Conservation (phyloP, 169 alveolate genomes). For the Cryptosporidium baileyi region DNA sequence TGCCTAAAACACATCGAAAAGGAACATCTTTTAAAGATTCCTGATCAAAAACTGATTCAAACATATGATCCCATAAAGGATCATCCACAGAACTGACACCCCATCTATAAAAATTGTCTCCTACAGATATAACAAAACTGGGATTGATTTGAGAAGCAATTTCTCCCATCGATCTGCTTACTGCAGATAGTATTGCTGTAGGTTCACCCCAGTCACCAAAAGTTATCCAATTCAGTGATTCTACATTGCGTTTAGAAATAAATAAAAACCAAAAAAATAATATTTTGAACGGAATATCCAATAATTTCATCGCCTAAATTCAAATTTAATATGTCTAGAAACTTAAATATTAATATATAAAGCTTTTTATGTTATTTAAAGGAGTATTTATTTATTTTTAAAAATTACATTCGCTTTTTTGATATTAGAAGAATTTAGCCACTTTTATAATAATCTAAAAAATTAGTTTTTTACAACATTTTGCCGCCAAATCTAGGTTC, state of each 20-base stretch:
- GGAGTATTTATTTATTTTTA: too few species aligned
- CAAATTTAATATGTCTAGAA: too few species aligned
- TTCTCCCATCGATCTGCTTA: constrained; percentile 61
- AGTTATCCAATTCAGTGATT: constrained; percentile 47
- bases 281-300: background rate
- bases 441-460: too few species aligned
- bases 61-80: constrained; percentile 63
- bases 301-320: too few species aligned
- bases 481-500: too few species aligned
- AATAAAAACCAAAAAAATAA: background rate
- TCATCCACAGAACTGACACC: constrained; percentile 68
- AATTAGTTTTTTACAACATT: too few species aligned
- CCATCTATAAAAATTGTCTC: constrained; percentile 67
- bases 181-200: constrained; percentile 45
- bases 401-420: too few species aligned
- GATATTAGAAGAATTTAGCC: too few species aligned
- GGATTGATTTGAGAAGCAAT: constrained; percentile 29
- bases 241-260: background rate
- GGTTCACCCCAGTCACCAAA: constrained; percentile 71
- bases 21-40: constrained; percentile 34
- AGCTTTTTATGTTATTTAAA: too few species aligned
- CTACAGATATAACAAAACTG: constrained; percentile 31
- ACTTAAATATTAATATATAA: too few species aligned
- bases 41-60: constrained; percentile 39
- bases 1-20: constrained; percentile 64